Percentiles rank a stretch among this genome's conserved stretches.
Conservation (phyloP, 1,284 basidiomycete genomes). For the Ceratorhiza oryzae-sativae region DNA sequence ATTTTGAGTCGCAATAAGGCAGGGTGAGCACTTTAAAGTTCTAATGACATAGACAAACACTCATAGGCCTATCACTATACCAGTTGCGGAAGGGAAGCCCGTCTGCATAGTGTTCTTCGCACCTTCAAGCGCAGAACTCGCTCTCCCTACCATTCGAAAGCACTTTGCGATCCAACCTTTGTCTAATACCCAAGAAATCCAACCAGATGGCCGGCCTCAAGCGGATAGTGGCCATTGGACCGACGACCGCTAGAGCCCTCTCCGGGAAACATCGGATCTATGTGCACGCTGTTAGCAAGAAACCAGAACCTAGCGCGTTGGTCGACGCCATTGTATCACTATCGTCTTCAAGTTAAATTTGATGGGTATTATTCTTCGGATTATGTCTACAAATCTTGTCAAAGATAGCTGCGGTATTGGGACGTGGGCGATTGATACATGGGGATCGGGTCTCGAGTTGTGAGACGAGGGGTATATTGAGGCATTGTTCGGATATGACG, state of each 20-base stretch:
- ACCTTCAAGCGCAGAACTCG: constrained; percentile 70
- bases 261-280: constrained; percentile 55
- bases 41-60: too few species aligned
- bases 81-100: neutral
- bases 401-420: constrained; percentile 19
- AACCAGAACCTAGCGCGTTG: constrained; percentile 64
- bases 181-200: constrained; percentile 28
- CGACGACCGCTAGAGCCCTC: constrained; percentile 65
- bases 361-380: constrained; percentile 13
- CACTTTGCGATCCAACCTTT: constrained; percentile 51
- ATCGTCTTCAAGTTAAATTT: constrained; percentile 9
- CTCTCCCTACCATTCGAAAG: constrained; percentile 59
- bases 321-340: constrained; percentile 51
- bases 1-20: constrained; percentile 54
- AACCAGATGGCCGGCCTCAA: constrained; percentile 31
- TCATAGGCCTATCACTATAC: too few species aligned
- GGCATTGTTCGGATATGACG: neutral
- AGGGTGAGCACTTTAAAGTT: neutral
- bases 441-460: neutral
- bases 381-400: neutral
- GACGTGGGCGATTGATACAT: constrained; percentile 9
- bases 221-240: constrained; percentile 68
- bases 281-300: constrained; percentile 63
- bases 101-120: constrained; percentile 71
- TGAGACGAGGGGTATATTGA: neutral